Evolutionary conservation across 345 rosid genomes (phyloP).

Genomic region (Bruguiera sexangula): DNA sequence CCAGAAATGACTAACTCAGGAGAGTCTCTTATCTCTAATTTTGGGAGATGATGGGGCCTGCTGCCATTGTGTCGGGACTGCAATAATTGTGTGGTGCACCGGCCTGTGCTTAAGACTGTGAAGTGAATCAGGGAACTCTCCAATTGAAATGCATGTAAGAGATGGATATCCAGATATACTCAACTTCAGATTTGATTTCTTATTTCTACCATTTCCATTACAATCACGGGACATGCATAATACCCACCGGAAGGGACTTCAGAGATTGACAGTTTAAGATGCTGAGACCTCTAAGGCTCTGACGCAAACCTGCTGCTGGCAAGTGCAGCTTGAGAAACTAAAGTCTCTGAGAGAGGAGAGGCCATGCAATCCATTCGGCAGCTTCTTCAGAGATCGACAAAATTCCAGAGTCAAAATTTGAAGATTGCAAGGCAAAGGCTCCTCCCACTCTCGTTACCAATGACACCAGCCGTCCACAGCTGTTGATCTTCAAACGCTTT

Average conservation of each 20-base stretch:
- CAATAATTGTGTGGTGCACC: neutral
- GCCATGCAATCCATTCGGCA: constrained; percentile 31
- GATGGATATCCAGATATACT: constrained; percentile 8
- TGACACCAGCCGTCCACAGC: constrained; percentile 3
- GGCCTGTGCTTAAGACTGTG: neutral
- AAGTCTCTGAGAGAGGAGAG: constrained; percentile 27
- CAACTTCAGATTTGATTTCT: neutral
- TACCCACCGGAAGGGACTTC: constrained; percentile 1
- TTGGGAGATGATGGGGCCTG: constrained; percentile 10
- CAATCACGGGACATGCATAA: neutral
- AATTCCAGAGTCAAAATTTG: constrained; percentile 2
- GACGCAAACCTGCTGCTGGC: no score
- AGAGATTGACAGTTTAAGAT: constrained; percentile 15
- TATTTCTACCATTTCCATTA: neutral
- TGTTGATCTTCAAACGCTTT: neutral
- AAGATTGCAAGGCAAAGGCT: constrained; percentile 12
- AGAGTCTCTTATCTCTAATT: constrained; percentile 14
- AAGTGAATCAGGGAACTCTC: constrained; percentile 5
- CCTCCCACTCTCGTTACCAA: constrained; percentile 7
- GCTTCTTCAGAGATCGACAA: constrained; percentile 11
- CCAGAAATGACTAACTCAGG: constrained; percentile 20
- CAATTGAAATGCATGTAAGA: neutral
- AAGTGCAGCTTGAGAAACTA: neutral
- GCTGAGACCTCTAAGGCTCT: neutral
- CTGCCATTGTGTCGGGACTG: neutral